Base-by-base conservation (phyloP, 208 protist genomes). In the Herpetomonas muscarum region DNA sequence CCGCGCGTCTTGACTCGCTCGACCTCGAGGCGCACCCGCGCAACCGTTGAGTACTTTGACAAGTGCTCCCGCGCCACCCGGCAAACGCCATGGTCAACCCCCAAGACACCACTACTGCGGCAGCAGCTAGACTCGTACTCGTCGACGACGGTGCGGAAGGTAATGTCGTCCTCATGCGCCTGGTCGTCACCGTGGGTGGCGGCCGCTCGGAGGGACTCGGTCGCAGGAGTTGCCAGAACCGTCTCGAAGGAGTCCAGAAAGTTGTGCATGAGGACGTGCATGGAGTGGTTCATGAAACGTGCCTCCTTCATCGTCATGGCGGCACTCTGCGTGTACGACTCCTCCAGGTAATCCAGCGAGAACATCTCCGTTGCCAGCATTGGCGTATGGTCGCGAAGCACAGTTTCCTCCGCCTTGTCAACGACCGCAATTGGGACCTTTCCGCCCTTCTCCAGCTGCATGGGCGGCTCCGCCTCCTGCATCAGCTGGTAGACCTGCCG, bases 281-380 rank as follows among this genome's bases (percentile, higher is more conserved):
- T 34, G 1, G 73, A 77, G 57, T 90, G 69, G 55, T 87, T 87
- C 3, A 89, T 28, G 64, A 81, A 92, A 12, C 76, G 72, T 0
- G 81, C 79, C 48, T 86, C 75, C 62, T 87, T 89, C 10, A 87
- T 37, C 22, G 65, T 57, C 28, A 89, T 58, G 21, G 82, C 46
- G 7, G 66, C 81, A 28, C 76, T 80, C 17, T 92, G 85, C 31
- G 74, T 76, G 50, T 65, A 77, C 19, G 81, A 89, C 39, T 92
- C 81, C 39, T 89, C 81, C 6, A 81, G 49, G 47, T 73, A 92
- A 50, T 92, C 85, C 12, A 87, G 61, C 15, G 70, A 71, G 63
- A 87, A 89, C 1, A 87, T 50, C 59, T 92, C 79, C 13, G 54
- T 47, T 15, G 55, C 70, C 22, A 92, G 72, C 31, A 92, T 41